Evolutionary conservation across 495 filamentous ascomycete genomes (phyloP), one percentile per base, ranked within the genome.

Genomic region (Penicillium mononematosum): DNA sequence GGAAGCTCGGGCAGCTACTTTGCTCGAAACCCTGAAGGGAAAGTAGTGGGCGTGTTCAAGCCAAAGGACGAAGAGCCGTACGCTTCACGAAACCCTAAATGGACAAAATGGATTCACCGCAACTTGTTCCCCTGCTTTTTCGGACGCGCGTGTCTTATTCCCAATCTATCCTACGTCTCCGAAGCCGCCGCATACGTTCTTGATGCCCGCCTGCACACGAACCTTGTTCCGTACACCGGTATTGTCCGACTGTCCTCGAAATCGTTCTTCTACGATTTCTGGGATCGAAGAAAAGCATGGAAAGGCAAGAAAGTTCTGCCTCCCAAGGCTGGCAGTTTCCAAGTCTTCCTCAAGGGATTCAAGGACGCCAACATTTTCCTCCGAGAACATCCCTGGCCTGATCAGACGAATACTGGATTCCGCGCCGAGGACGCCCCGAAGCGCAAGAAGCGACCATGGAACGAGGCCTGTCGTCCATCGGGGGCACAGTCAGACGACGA

Each of bases 11-110:
- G 94, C 11, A 96, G 91, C 70, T 99, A 99, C 76, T 99, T 98
- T 80, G 95, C 94, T 50, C 81, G 92, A 57, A 93, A 96, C 65
- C 84, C 79, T 27, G 86, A 94, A 20, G 94, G 94, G 19, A 96
- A 95, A 73, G 88, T 96, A 14, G 91, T 99, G 16, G 94, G 92
- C 24, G 95, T 99, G 9, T 98, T 99, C 73, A 99, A 99, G 70
- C 94, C 94, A 36, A 99, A 99, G 74, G 94, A 99, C 69, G 94
- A 99, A 72, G 94, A 99, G 72, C 94, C 94, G 22, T 99, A 94
- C 65, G 94, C 89, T 8, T 89, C 88, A 12, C 85, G 89, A 52
- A 96, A 96, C 67, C 91, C 91, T 20, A 96, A 96, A 70, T 94
- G 91, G 90, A 96, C 91, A 64, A 96, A 96, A 75, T 96, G 91